Base-by-base conservation (phyloP, 2,329 filamentous ascomycete species). In the Aspergillus costaricaensis region DNA sequence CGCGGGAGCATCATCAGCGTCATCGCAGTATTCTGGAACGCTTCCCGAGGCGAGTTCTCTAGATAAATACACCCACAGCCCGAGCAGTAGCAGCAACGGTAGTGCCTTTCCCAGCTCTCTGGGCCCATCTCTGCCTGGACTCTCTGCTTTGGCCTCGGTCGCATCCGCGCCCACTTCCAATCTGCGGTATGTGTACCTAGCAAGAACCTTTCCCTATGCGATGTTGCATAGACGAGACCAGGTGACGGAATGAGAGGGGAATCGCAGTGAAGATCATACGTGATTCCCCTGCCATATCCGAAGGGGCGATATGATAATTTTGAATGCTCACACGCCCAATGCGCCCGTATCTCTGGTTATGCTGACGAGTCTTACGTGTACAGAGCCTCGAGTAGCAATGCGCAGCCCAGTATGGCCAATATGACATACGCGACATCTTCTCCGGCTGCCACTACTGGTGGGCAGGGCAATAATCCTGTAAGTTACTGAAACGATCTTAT, bases 381-480 rank as follows among this genome's bases (percentile, higher is more conserved):
- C 62, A 75, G 74, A 59, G 70, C 68, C 48, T 76, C 74, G 48
- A 67, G 66, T 65, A 74, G 74, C 72, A 80, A 81, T 81, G 80
- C 71, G 57, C 75, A 77, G 69, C 77, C 79, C 76, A 82, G 73
- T 73, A 84, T 86, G 81, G 83, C 80, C 70, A 83, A 77, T 74
- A 84, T 86, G 81, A 85, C 81, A 67, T 86, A 85, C 74, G 82
- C 85, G 68, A 87, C 85, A 65, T 85, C 86, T 65, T 87, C 87
- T 49, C 86, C 87, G 51, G 86, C 86, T 62, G 85, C 85, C 43
- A 88, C 87, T 43, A 84, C 86, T 63, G 86, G 85, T 65, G 87
- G 87, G 56, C 85, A 87, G 72, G 84, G 83, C 64, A 79, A 74
- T 63, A 76, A 72, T 64, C 77, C 77, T 57, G 76, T 80, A 68